Evolutionary conservation across 805 yeast genomes (phyloP), one percentile per base, ranked within the genome.

Genomic region (Cyberlindnera suaveolens): DNA sequence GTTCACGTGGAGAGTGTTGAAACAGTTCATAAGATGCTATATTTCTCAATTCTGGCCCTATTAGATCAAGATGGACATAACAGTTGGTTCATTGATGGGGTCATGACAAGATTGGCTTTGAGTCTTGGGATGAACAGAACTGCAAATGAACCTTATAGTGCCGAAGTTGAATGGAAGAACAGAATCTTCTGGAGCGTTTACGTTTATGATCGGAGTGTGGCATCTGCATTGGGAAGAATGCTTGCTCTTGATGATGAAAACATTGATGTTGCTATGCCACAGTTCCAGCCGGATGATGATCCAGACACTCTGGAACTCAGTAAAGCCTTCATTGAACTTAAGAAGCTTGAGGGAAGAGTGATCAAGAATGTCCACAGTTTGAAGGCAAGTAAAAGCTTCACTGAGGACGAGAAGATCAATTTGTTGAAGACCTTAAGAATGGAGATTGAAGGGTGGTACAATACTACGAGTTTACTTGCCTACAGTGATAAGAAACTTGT

Each of bases 51-150:
- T 23, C 74, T 72, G 50, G 71, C 80, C 0, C 71, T 72, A 40
- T 74, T 73, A 51, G 78, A 75, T 47, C 71, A 73, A 10, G 57
- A 67, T 33, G 77, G 77, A 4, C 63, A 70, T 10, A 66, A 72
- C 19, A 66, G 79, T 1, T 75, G 80, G 82, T 71, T 74, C 32
- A 63, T 75, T 18, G 69, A 71, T 42, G 78, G 81, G 1, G 53
- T 73, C 18, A 59, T 74, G 27, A 62, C 71, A 48, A 56, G 81
- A 49, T 46, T 73, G 38, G 64, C 70, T 1, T 55, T 74, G 14
- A 68, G 72, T 11, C 47, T 75, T 23, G 78, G 79, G 2, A 54
- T 76, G 27, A 72, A 76, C 50, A 67, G 74, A 41, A 64, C 15
- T 3, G 29, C 17, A 33, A 26, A n/a, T 15, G 31, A 23, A 14